phyloP scores from a whole-genome alignment of 352 stramenopile species.

The Pythium oligandrum region DNA sequence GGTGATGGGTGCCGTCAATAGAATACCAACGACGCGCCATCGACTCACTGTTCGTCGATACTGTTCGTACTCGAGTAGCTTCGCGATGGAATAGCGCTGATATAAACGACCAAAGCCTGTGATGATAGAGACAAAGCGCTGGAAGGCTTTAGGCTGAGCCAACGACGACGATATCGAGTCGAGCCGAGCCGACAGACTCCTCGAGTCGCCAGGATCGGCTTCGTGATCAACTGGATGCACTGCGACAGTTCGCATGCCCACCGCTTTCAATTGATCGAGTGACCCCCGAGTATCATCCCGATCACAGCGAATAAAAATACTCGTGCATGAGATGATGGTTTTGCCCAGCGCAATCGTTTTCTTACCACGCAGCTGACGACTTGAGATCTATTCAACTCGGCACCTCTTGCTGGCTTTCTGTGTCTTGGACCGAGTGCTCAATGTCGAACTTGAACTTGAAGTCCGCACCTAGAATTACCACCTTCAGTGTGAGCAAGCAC shows the following conservation, averaged over 20 bases:
- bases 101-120: neutral
- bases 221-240: neutral
- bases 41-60: neutral
- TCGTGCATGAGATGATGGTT: too few species aligned
- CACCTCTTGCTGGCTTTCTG: too few species aligned
- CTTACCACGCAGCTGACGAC: too few species aligned
- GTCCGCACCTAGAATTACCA: neutral
- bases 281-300: neutral
- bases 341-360: too few species aligned
- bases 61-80: neutral
- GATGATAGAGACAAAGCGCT: neutral
- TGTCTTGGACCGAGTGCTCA: too few species aligned
- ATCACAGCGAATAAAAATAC: too few species aligned
- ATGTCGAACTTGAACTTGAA: too few species aligned
- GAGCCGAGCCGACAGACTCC: neutral
- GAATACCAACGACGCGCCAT: conserved; percentile 1
- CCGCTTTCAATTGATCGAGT: conserved; percentile 1
- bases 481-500: too few species aligned
- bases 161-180: neutral
- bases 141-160: neutral
- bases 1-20: neutral
- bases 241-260: neutral
- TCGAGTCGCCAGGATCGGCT: neutral
- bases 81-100: neutral
- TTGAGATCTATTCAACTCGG: too few species aligned